phyloP scores from a whole-genome alignment of 1,284 basidiomycete species.

The Fomitopsis palustris region DNA sequence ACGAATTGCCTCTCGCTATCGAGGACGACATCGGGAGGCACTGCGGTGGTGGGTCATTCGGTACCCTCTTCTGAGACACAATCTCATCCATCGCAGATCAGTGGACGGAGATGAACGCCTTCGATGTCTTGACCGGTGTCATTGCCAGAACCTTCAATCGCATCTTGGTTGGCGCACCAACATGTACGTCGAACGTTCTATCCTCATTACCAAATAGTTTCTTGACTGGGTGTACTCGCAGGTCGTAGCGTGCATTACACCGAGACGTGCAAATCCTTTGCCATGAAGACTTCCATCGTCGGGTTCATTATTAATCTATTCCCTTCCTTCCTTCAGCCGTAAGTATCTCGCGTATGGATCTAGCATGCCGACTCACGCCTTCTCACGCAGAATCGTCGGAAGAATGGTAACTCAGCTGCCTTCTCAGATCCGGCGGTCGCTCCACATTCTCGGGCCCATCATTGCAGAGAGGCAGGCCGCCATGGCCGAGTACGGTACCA shows the following conservation, averaged over 20 bases:
- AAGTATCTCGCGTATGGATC: not conserved
- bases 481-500: constrained; percentile 10
- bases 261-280: constrained; percentile 3
- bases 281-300: constrained; percentile 5
- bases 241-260: constrained; percentile 11
- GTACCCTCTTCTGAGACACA: not conserved
- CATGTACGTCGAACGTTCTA: constrained; percentile 2
- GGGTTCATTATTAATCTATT: constrained; percentile 11
- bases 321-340: constrained; percentile 15
- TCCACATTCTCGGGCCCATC: constrained; percentile 3
- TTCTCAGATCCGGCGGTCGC: not conserved
- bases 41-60: constrained; percentile 1
- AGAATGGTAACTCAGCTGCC: constrained; percentile 6
- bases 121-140: constrained; percentile 6
- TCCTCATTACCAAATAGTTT: not conserved
- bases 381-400: constrained; percentile 3
- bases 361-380: not conserved
- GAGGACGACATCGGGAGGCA: constrained; percentile 5
- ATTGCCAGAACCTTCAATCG: constrained; percentile 12
- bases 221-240: not conserved
- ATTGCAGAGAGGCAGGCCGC: constrained; percentile 7
- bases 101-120: constrained; percentile 11
- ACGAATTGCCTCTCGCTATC: constrained; percentile 7
- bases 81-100: constrained; percentile 2
- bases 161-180: constrained; percentile 13